Evolutionary conservation across 2,329 filamentous ascomycete genomes (phyloP).

Genomic region (Diaporthe amygdali): DNA sequence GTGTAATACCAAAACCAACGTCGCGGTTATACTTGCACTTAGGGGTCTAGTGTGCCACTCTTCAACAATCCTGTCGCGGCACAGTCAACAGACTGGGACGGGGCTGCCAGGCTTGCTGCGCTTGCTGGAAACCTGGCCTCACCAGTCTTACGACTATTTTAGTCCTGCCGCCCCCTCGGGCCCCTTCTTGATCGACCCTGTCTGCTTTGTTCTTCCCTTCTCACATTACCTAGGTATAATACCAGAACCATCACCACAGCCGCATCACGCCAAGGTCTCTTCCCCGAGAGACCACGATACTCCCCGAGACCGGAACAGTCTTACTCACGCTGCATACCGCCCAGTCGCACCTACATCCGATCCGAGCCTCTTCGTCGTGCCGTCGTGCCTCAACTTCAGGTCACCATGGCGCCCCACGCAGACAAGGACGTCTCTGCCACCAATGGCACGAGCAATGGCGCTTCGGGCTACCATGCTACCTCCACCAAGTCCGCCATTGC

Average conservation of each 20-base stretch:
- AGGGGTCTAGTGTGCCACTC: slow-evolving; percentile 53
- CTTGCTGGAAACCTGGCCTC: background rate
- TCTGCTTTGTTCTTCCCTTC: background rate
- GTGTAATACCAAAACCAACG: slow-evolving; percentile 14
- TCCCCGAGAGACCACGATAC: background rate
- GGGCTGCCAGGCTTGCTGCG: slow-evolving; percentile 25
- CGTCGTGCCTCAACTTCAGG: slow-evolving; percentile 8
- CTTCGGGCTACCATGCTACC: slow-evolving; percentile 70
- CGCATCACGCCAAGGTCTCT: background rate
- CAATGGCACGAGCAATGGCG: slow-evolving; percentile 38
- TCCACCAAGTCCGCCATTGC: slow-evolving; percentile 82
- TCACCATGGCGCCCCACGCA: slow-evolving; percentile 65
- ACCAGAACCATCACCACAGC: background rate
- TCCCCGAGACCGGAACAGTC: background rate
- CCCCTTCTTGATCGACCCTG: background rate
- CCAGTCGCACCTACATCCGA: background rate
- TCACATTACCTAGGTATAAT: too few relatives aligned
- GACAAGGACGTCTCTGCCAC: slow-evolving; percentile 43
- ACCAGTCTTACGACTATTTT: slow-evolving; percentile 11
- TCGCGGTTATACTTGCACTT: slow-evolving; percentile 59
- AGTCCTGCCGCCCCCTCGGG: slow-evolving; percentile 10
- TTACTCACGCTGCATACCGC: background rate
- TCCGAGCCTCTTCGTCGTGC: background rate
- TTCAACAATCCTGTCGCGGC: background rate
- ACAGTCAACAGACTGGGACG: slow-evolving; percentile 28